phyloP scores from a whole-genome alignment of 202 grass and related monocot species.

The Setaria italica region DNA sequence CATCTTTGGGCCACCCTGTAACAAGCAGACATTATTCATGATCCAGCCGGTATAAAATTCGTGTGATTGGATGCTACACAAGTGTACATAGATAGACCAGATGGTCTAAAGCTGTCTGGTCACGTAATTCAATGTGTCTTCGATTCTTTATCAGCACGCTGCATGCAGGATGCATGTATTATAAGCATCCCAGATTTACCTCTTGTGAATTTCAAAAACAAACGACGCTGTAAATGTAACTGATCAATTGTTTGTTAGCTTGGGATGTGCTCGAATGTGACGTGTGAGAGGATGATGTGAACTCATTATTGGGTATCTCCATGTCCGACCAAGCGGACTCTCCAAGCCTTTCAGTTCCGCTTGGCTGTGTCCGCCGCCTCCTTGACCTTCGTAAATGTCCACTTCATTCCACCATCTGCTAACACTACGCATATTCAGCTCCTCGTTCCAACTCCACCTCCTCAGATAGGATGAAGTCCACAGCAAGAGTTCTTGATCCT shows the following conservation, averaged over 20 bases:
- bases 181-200: conserved; percentile 32
- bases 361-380: not conserved
- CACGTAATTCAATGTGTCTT: conserved; percentile 35
- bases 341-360: not conserved
- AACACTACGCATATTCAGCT: not conserved
- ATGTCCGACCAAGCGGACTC: not conserved
- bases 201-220: not conserved
- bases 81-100: conserved; percentile 45
- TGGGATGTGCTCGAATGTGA: not conserved
- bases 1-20: not conserved
- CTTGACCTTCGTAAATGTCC: not conserved
- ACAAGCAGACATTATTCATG: conserved; percentile 23
- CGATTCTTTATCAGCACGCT: conserved; percentile 30
- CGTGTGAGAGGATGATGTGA: not conserved
- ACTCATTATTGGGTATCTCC: not conserved
- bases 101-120: conserved; percentile 7
- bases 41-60: conserved; percentile 6
- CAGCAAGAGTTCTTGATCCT: conserved; percentile 74
- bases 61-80: conserved; percentile 23
- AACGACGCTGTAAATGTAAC: conserved; percentile 35
- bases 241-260: not conserved
- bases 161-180: conserved; percentile 26
- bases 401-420: not conserved
- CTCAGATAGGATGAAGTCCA: conserved; percentile 28
- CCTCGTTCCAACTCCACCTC: not conserved